Conservation (phyloP, 331 rosid species). For the Ulmus americana region DNA sequence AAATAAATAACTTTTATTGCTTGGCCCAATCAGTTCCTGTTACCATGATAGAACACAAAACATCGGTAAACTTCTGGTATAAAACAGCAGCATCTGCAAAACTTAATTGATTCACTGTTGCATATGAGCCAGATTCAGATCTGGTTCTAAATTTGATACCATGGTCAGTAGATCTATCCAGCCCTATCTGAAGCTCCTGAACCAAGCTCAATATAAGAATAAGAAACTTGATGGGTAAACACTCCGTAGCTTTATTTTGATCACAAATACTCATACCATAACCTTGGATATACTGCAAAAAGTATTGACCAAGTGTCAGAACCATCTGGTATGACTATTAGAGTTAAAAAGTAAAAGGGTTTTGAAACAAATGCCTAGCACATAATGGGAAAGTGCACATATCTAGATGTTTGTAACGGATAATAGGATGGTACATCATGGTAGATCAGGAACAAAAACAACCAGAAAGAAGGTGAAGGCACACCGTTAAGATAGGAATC, state of each 20-base stretch:
- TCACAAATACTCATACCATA: slow-evolving; percentile 39
- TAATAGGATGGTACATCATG: background rate
- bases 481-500: slow-evolving; percentile 56
- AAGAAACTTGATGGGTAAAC: slow-evolving; percentile 61
- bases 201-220: slow-evolving; percentile 59
- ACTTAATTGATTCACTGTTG: slow-evolving; percentile 30
- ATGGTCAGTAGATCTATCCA: slow-evolving; percentile 42
- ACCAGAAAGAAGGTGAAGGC: slow-evolving; percentile 15
- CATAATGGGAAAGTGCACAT: background rate
- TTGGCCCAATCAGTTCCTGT: slow-evolving; percentile 21
- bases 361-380: background rate
- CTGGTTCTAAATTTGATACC: slow-evolving; percentile 32
- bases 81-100: slow-evolving; percentile 34
- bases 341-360: too few relatives aligned
- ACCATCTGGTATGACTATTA: background rate
- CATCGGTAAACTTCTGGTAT: slow-evolving; percentile 42
- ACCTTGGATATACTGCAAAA: slow-evolving; percentile 58
- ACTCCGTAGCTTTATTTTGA: slow-evolving; percentile 38
- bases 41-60: slow-evolving; percentile 59
- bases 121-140: slow-evolving; percentile 26
- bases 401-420: background rate
- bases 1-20: slow-evolving; percentile 11
- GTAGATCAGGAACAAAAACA: background rate
- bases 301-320: slow-evolving; percentile 16
- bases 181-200: slow-evolving; percentile 64